Conservation (phyloP, 495 filamentous ascomycete species). For the Penicillium cosmopolitanum region DNA sequence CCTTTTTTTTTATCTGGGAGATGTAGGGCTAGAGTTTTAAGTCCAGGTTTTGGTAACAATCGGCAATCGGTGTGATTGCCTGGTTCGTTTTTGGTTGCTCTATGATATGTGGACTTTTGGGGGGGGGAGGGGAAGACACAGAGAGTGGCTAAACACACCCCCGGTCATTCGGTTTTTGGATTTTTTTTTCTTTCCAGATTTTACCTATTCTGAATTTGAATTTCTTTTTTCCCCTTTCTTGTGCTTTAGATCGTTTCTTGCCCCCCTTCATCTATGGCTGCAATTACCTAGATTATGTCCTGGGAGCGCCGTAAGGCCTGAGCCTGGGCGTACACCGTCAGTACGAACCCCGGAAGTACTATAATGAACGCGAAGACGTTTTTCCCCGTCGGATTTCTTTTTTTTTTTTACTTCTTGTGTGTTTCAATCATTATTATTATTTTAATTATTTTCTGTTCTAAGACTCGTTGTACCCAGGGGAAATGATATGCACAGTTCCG, state of each 20-base stretch:
- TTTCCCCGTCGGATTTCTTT: not conserved
- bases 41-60: conserved; percentile 36
- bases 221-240: conserved; percentile 8
- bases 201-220: conserved; percentile 2
- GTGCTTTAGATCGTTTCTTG: conserved; percentile 4
- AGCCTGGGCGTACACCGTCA: conserved; percentile 4
- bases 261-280: conserved; percentile 3
- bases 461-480: conserved; percentile 26
- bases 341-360: conserved; percentile 3
- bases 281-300: not conserved
- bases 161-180: conserved; percentile 4
- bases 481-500: conserved; percentile 37
- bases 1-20: conserved; percentile 21
- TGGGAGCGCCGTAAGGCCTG: not conserved
- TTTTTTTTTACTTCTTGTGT: not conserved
- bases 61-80: conserved; percentile 33
- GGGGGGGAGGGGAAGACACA: not conserved
- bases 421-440: not conserved
- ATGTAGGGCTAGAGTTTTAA: conserved; percentile 36
- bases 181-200: conserved; percentile 6
- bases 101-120: conserved; percentile 5
- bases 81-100: conserved; percentile 16
- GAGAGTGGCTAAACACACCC: not conserved
- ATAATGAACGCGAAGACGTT: not conserved
- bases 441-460: conserved; percentile 8